Percentiles rank a stretch among this genome's conserved stretches.
These are phyloP conservation scores for Gossypium davidsonii DNA, from an alignment of 441 rosid genomes.

Conservation along the genomic window DNA sequence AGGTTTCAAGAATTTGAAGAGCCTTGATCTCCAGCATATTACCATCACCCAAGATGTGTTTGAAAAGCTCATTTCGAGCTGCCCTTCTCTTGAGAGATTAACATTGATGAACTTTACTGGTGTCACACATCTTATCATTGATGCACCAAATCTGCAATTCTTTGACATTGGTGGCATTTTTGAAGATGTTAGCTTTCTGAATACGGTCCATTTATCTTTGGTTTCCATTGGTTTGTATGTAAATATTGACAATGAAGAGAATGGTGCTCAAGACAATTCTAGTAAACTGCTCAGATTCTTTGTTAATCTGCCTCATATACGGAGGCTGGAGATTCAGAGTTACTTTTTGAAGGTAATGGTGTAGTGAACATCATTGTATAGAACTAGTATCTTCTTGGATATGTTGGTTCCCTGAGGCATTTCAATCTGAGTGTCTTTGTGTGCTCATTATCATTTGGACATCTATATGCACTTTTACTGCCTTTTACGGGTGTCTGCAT, in stretches of 20 bases:
- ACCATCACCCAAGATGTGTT: constrained; percentile 52
- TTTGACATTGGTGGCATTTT: constrained; percentile 60
- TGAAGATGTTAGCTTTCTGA: constrained; percentile 48
- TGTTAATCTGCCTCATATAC: constrained; percentile 56
- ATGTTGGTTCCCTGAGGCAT: background rate
- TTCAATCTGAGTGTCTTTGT: background rate
- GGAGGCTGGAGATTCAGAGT: constrained; percentile 68
- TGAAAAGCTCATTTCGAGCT: constrained; percentile 48
- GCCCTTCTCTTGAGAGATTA: constrained; percentile 57
- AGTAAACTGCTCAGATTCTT: constrained; percentile 62
- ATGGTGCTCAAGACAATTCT: constrained; percentile 22
- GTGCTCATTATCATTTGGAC: background rate
- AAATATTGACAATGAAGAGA: constrained; percentile 33
- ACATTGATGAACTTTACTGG: constrained; percentile 73
- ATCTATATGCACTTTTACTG: background rate
- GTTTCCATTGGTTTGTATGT: constrained; percentile 58
- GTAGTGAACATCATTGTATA: background rate
- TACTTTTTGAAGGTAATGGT: constrained; percentile 54
- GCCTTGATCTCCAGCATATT: constrained; percentile 70
- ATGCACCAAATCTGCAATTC: constrained; percentile 63
- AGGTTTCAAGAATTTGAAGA: constrained; percentile 58
- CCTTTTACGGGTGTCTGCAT: background rate
- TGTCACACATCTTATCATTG: constrained; percentile 46
- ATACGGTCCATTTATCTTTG: constrained; percentile 39
- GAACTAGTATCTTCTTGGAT: background rate